A percentile compares a stretch with the other conserved stretches of the same genome.
Evolutionary conservation across 2,329 filamentous ascomycete species (phyloP).

Genomic region (Pyrenochaeta sp.): DNA sequence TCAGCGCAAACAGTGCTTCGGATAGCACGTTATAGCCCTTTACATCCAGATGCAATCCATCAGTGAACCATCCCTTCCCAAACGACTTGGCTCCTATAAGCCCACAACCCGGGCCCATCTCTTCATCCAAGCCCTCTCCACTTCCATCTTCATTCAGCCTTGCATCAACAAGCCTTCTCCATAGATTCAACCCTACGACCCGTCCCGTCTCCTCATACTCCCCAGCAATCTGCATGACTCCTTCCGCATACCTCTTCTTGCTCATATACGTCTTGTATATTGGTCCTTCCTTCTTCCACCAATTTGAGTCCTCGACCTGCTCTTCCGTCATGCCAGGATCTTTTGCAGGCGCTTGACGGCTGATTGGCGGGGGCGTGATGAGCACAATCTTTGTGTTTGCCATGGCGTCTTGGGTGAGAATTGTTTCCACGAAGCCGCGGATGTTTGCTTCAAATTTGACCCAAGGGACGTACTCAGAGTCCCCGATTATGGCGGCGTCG

Average conservation of each 20-base stretch:
- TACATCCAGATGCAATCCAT: conserved; percentile 49
- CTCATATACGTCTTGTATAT: conserved; percentile 47
- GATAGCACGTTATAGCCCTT: conserved; percentile 43
- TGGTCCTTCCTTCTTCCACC: conserved; percentile 19
- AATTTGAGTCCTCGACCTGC: conserved; percentile 10
- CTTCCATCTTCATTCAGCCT: conserved; percentile 31
- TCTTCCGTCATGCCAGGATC: neutral
- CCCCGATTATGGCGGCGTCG: conserved; percentile 45
- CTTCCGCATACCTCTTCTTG: conserved; percentile 51
- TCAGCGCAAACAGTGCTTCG: conserved; percentile 26
- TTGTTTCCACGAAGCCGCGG: conserved; percentile 44
- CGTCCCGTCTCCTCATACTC: conserved; percentile 44
- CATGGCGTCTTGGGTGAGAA: conserved; percentile 41
- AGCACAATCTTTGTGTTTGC: conserved; percentile 46
- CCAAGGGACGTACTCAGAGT: conserved; percentile 41
- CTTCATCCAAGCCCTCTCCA: conserved; percentile 36
- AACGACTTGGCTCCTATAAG: conserved; percentile 41
- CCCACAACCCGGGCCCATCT: conserved; percentile 48
- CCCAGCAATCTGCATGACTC: conserved; percentile 46
- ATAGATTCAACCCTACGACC: conserved; percentile 47
- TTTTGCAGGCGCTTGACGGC: conserved; percentile 23
- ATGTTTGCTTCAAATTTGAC: conserved; percentile 46
- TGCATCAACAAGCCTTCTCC: conserved; percentile 39
- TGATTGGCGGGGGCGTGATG: conserved; percentile 51
- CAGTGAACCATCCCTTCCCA: conserved; percentile 47